Evolutionary conservation across 208 protist species (phyloP).

Genomic region (Crithidia acanthocephali): DNA sequence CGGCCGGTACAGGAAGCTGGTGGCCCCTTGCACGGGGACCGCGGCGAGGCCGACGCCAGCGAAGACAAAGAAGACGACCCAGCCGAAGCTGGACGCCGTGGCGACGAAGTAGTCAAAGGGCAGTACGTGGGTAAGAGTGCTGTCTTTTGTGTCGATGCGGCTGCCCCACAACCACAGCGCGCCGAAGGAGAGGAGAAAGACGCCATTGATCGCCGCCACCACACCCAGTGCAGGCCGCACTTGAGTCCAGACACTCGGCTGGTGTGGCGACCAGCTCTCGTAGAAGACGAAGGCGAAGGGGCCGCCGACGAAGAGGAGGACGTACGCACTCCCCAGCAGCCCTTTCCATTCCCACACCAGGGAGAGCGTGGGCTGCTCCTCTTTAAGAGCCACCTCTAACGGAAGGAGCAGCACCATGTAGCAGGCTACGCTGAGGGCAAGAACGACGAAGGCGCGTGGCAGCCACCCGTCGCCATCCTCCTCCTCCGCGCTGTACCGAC

Average conservation of each 20-base stretch:
- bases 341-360: constrained; percentile 36
- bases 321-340: constrained; percentile 27
- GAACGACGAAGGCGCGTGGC: constrained; percentile 43
- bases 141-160: constrained; percentile 14
- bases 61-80: constrained; percentile 91
- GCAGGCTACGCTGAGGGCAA: constrained; percentile 51
- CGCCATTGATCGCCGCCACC: constrained; percentile 16
- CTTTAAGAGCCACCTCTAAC: constrained; percentile 84
- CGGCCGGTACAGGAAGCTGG: constrained; percentile 70
- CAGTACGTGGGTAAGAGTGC: constrained; percentile 32
- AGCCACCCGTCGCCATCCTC: constrained; percentile 73
- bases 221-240: constrained; percentile 22
- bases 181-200: constrained; percentile 25
- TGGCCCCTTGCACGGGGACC: constrained; percentile 87
- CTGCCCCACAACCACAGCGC: constrained; percentile 33
- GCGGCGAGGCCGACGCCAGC: constrained; percentile 92
- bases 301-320: constrained; percentile 61
- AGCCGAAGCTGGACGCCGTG: constrained; percentile 70
- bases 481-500: constrained; percentile 54
- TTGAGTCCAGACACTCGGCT: constrained; percentile 29
- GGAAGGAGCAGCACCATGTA: constrained; percentile 91
- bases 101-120: constrained; percentile 75
- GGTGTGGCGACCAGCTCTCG: constrained; percentile 74
- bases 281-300: constrained; percentile 92
- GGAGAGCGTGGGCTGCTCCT: constrained; percentile 28